Evolutionary conservation across 1,139 yeast genomes (phyloP), one percentile per base, ranked within the genome.

Genomic region (Pichia sp.): DNA sequence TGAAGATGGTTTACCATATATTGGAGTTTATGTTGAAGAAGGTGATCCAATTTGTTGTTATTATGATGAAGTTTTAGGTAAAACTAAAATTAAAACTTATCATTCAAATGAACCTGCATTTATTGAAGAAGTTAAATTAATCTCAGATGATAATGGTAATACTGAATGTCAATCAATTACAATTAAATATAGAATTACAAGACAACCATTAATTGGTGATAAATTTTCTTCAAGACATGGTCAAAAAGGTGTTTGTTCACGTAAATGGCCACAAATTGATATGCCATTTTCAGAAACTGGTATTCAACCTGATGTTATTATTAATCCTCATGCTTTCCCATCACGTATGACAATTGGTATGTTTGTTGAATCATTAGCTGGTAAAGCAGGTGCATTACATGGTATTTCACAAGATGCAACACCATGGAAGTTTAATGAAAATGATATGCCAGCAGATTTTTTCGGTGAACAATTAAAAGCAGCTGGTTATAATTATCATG

Each of bases 311-410:
- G 98, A 92, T 69, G 87, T 92, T 55, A 92, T 92, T 61, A 92
- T 92, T 61, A 92, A 92, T 64, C 98, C 98, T 4, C 98, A 92
- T 65, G 98, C 97, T 55, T 92, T 92, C 90, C 98, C 98, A 56
- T 90, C 97, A 45, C 95, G 98, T 74, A 92, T 92, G 99, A 92
- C 99, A 25, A 92, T 92, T 67, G 99, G 98, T 71, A 92, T 92
- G 98, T 92, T 92, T 70, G 97, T 92, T 41, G 99, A 92, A 68
- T 84, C 95, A 47, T 70, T 92, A 51, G 98, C 98, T 16, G 98
- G 98, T 60, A 92, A 92, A 66, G 95, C 98, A 6, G 98, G 98
- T 65, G 96, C 97, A 10, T 70, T 94, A 61, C 98, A 92, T 58
- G 99, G 99, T 60, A 82, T 89, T 61, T 95, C 97, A 2, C 97